Percentiles rank a stretch among this genome's conserved stretches.
Evolutionary conservation across 2,329 filamentous ascomycete genomes (phyloP).

Genomic region (Zymoseptoria ardabiliae): DNA sequence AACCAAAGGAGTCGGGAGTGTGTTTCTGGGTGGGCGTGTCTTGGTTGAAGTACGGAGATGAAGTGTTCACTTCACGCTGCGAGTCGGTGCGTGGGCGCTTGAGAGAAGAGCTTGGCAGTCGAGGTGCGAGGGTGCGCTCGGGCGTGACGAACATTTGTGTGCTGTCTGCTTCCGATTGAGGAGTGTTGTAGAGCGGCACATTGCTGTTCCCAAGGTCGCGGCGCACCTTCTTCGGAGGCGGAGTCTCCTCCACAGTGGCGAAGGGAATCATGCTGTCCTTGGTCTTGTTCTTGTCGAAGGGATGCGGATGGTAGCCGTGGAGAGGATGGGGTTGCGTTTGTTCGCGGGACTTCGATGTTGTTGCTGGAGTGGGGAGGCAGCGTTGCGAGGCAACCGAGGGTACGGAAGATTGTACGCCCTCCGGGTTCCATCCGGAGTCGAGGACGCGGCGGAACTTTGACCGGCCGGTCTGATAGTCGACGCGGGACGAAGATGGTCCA

Average conservation of each 20-base stretch:
- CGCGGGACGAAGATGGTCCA: not conserved
- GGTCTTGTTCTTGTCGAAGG: not conserved
- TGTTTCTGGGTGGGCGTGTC: not conserved
- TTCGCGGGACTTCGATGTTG: not conserved
- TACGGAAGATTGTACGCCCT: not conserved
- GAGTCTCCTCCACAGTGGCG: not conserved
- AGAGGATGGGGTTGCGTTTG: not conserved
- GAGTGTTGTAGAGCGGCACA: not conserved
- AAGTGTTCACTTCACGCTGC: not conserved
- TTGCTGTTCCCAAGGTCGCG: not conserved
- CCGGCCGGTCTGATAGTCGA: not conserved
- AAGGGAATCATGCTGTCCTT: not conserved
- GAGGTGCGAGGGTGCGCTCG: not conserved
- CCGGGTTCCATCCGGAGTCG: not conserved
- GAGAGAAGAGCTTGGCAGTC: not conserved
- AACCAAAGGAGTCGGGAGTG: slow-evolving; percentile 5
- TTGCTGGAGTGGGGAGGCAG: not conserved
- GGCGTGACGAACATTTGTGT: not conserved
- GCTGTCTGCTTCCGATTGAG: not conserved
- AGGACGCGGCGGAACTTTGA: not conserved
- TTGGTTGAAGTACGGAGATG: not conserved
- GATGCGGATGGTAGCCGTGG: not conserved
- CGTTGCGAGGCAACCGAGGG: not conserved
- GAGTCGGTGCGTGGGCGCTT: not conserved
- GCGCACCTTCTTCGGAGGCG: not conserved